These are phyloP conservation scores for Diospyros lotus DNA, from an alignment of 148 eudicot species.

Conservation along the genomic window DNA sequence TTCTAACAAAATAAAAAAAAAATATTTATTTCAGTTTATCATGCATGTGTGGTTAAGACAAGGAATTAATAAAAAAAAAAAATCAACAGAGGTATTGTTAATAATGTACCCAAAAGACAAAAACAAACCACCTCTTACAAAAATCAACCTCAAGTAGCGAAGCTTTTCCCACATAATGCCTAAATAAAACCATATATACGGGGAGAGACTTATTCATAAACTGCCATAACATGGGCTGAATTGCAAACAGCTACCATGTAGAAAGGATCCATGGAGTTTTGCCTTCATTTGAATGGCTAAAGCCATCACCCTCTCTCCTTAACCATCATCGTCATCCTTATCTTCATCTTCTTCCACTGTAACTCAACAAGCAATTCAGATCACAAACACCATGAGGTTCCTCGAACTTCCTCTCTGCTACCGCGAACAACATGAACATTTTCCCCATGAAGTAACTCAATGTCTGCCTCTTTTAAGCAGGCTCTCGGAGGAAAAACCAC, in stretches of 20 bases:
- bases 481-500: conserved; percentile 23
- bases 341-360: conserved; percentile 1
- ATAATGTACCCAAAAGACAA: conserved; percentile 23
- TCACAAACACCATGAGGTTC: conserved; percentile 33
- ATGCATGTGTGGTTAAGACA: too few species aligned
- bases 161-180: conserved; percentile 34
- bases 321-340: conserved; percentile 20
- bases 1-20: too few species aligned
- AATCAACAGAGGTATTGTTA: too few species aligned
- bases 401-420: conserved; percentile 29
- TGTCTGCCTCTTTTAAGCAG: conserved; percentile 48
- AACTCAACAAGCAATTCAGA: conserved; percentile 11
- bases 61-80: too few species aligned
- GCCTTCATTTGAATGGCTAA: conserved; percentile 52
- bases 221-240: conserved; percentile 12
- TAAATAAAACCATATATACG: conserved; percentile 19
- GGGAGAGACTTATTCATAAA: conserved; percentile 2
- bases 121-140: conserved; percentile 26
- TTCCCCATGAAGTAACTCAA: conserved; percentile 20
- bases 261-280: conserved; percentile 29
- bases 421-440: conserved; percentile 16
- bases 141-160: conserved; percentile 15
- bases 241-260: conserved; percentile 20
- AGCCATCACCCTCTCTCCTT: conserved; percentile 18
- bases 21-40: too few species aligned